Evolutionary conservation across 2,329 filamentous ascomycete genomes (phyloP).

Genomic region (Leptodontidium sp.): DNA sequence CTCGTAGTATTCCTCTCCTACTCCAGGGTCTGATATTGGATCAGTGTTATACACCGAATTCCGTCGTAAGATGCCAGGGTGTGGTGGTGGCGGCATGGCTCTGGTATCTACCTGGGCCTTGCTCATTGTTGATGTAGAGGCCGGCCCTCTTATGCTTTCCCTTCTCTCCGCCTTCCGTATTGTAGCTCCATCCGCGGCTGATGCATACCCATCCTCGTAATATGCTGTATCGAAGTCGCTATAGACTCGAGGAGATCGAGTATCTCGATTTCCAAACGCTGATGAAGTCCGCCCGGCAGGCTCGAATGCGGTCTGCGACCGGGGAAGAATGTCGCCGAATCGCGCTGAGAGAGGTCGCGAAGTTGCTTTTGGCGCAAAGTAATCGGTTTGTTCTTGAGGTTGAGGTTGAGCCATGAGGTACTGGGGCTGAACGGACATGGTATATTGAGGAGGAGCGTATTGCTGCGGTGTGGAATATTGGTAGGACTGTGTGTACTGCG

Average conservation of each 20-base stretch:
- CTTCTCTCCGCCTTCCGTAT: constrained; percentile 34
- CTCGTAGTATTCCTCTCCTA: constrained; percentile 13
- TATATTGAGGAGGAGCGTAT: constrained; percentile 16
- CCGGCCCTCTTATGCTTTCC: constrained; percentile 37
- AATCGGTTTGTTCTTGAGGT: constrained; percentile 21
- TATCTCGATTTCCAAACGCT: constrained; percentile 34
- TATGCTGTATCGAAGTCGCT: constrained; percentile 28
- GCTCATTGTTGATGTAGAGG: constrained; percentile 30
- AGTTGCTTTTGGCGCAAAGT: constrained; percentile 31
- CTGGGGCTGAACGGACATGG: constrained; percentile 25
- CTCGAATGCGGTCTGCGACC: constrained; percentile 37
- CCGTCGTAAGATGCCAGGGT: constrained; percentile 33
- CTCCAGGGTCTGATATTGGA: constrained; percentile 15
- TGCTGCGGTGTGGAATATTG: constrained; percentile 19
- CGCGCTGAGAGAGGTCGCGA: constrained; percentile 37
- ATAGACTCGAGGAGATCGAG: constrained; percentile 6
- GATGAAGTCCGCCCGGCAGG: constrained; percentile 32
- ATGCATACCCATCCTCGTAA: constrained; percentile 41
- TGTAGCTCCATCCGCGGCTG: constrained; percentile 33
- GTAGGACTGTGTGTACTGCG: neutral
- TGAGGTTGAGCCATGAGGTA: constrained; percentile 14
- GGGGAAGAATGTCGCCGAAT: constrained; percentile 38
- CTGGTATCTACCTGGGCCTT: constrained; percentile 37
- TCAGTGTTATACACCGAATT: constrained; percentile 27
- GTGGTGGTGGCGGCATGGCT: constrained; percentile 41